Percentiles rank a stretch among this genome's conserved stretches.
These are phyloP conservation scores for Ceratobasidium theobromae DNA, from an alignment of 1,284 basidiomycete species.

Conservation along the genomic window DNA sequence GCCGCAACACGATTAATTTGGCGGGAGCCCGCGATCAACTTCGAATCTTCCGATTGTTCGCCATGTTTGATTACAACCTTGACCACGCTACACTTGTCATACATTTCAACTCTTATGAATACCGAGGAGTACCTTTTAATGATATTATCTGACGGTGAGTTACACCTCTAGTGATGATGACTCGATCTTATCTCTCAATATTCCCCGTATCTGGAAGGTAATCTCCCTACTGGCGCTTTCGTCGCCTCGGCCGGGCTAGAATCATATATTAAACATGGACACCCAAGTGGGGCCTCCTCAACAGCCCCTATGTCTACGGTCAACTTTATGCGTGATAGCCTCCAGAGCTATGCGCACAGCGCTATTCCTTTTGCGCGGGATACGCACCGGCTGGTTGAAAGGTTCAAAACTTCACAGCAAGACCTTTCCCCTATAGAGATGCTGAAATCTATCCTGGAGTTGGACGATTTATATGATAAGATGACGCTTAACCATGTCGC, in stretches of 20 bases:
- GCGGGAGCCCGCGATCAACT: no score
- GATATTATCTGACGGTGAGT: conserved; percentile 63
- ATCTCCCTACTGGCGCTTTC: conserved; percentile 86
- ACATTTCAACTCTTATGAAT: conserved; percentile 25
- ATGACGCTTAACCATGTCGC: conserved; percentile 90
- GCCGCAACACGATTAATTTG: neutral
- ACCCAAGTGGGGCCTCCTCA: conserved; percentile 42
- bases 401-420: conserved; percentile 35
- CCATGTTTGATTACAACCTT: no score
- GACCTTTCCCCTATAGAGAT: neutral
- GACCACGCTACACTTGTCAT: neutral
- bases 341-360: conserved; percentile 71
- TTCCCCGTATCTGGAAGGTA: conserved; percentile 45
- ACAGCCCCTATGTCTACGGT: conserved; percentile 46
- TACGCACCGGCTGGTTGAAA: conserved; percentile 37
- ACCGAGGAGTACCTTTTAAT: conserved; percentile 59
- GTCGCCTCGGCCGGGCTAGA: conserved; percentile 93
- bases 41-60: no score
- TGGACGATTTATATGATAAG: conserved; percentile 81
- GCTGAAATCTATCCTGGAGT: conserved; percentile 50
- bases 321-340: conserved; percentile 67
- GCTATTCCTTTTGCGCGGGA: conserved; percentile 75
- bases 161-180: neutral
- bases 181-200: neutral
- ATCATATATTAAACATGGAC: conserved; percentile 83